Percentiles rank a stretch among this genome's conserved stretches.
Evolutionary conservation across 2,329 filamentous ascomycete species (phyloP).

Genomic region (Colletotrichum gloeosporioides): DNA sequence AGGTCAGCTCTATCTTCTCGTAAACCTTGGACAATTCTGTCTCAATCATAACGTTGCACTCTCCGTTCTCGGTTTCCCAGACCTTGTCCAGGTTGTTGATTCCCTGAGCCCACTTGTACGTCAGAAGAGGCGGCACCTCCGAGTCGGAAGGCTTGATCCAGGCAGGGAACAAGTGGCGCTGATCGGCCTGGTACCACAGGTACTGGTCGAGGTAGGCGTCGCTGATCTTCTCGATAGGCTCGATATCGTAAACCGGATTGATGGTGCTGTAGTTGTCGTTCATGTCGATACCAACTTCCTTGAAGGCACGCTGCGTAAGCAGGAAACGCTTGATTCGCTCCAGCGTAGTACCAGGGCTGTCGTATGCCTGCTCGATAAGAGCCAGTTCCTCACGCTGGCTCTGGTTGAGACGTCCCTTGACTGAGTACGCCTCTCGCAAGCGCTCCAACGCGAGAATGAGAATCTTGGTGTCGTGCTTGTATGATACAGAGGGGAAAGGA

Average conservation of each 20-base stretch:
- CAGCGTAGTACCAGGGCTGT: conserved; percentile 93
- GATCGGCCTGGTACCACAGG: conserved; percentile 98
- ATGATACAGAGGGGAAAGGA: conserved; percentile 97
- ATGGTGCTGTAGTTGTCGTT: conserved; percentile 99
- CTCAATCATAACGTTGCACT: conserved; percentile 99
- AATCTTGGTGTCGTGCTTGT: conserved; percentile 99
- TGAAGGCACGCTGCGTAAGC: conserved; percentile 96
- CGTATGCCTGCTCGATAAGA: conserved; percentile 96
- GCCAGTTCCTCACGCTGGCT: conserved; percentile 97
- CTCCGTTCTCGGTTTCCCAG: conserved; percentile 91
- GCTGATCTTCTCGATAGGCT: conserved; percentile 99
- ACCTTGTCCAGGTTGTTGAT: conserved; percentile 98
- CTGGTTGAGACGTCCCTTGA: conserved; percentile 95
- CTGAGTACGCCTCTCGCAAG: conserved; percentile 93
- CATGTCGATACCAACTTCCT: conserved; percentile 99
- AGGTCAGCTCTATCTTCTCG: conserved; percentile 96
- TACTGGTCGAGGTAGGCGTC: conserved; percentile 99
- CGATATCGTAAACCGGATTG: conserved; percentile 98
- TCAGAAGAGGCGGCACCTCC: conserved; percentile 90
- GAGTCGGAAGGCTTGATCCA: conserved; percentile 99
- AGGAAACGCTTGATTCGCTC: conserved; percentile 97
- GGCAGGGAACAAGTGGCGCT: conserved; percentile 93
- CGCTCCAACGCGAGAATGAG: conserved; percentile 93
- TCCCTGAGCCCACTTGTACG: conserved; percentile 99
- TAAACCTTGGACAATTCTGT: conserved; percentile 99